phyloP scores from a whole-genome alignment of 805 yeast genomes.

The Grigorovia humatica region DNA sequence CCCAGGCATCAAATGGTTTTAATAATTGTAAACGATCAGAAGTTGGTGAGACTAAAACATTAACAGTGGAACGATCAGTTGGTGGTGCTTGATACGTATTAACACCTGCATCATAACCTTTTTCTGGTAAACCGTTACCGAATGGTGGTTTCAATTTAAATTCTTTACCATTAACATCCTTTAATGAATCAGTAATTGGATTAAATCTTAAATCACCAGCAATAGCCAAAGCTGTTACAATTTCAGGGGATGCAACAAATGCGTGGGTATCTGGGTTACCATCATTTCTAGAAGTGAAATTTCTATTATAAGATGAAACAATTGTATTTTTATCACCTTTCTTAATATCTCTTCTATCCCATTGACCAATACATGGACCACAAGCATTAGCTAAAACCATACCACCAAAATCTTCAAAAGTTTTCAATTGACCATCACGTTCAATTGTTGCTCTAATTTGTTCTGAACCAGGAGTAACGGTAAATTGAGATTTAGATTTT shows the following conservation, averaged over 20 bases:
- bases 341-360: constrained; percentile 91
- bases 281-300: constrained; percentile 95
- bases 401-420: constrained; percentile 88
- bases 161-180: constrained; percentile 81
- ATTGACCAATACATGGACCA: constrained; percentile 99
- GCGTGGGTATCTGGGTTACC: constrained; percentile 97
- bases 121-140: constrained; percentile 83
- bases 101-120: constrained; percentile 88
- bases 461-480: constrained; percentile 97
- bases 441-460: constrained; percentile 97
- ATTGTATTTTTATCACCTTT: constrained; percentile 95
- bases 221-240: constrained; percentile 89
- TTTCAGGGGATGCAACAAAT: constrained; percentile 93
- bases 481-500: constrained; percentile 82
- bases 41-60: constrained; percentile 71
- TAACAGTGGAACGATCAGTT: constrained; percentile 62
- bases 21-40: constrained; percentile 94
- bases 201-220: constrained; percentile 95
- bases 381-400: constrained; percentile 94
- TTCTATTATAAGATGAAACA: constrained; percentile 95
- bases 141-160: constrained; percentile 79
- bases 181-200: constrained; percentile 85
- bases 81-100: constrained; percentile 98
- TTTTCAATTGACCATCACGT: constrained; percentile 85
- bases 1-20: constrained; percentile 92